Evolutionary conservation across 2,329 filamentous ascomycete species (phyloP).

Genomic region (Pseudocercospora vitis): DNA sequence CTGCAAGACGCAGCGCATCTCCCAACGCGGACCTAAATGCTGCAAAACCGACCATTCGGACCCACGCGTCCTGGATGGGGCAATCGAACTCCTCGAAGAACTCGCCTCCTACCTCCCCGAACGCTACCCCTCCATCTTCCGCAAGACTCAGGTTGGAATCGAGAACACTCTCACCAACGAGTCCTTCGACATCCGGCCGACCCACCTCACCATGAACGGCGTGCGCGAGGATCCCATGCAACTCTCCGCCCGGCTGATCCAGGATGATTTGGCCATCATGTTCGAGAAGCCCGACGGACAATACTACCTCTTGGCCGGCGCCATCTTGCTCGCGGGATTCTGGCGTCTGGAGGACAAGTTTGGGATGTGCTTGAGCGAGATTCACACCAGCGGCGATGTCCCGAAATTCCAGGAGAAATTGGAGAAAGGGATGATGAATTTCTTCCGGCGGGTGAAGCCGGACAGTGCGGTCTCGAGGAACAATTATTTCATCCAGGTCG

Average conservation of each 20-base stretch:
- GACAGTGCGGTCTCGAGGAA: slow-evolving; percentile 68
- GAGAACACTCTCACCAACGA: slow-evolving; percentile 72
- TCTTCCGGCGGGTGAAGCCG: slow-evolving; percentile 70
- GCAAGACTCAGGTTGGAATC: slow-evolving; percentile 63
- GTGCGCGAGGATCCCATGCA: slow-evolving; percentile 72
- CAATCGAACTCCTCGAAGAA: slow-evolving; percentile 74
- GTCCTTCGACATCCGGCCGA: slow-evolving; percentile 64
- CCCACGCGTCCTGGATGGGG: slow-evolving; percentile 57
- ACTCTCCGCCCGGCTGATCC: slow-evolving; percentile 68
- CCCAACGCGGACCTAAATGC: slow-evolving; percentile 66
- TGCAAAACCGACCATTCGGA: slow-evolving; percentile 68
- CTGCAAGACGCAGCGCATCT: slow-evolving; percentile 68
- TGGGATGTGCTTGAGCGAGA: slow-evolving; percentile 74
- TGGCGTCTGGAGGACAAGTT: slow-evolving; percentile 81
- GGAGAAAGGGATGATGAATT: slow-evolving; percentile 76
- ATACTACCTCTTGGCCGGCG: slow-evolving; percentile 76
- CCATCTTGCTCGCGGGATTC: slow-evolving; percentile 76
- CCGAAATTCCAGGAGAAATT: slow-evolving; percentile 70
- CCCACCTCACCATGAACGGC: slow-evolving; percentile 53
- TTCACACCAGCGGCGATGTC: slow-evolving; percentile 76
- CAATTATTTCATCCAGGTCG: slow-evolving; percentile 88
- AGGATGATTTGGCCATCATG: slow-evolving; percentile 85
- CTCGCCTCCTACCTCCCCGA: slow-evolving; percentile 68
- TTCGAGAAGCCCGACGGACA: slow-evolving; percentile 72
- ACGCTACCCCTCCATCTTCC: slow-evolving; percentile 72